Evolutionary conservation across 2,329 filamentous ascomycete species (phyloP).

Genomic region (Diaporthe capsici): DNA sequence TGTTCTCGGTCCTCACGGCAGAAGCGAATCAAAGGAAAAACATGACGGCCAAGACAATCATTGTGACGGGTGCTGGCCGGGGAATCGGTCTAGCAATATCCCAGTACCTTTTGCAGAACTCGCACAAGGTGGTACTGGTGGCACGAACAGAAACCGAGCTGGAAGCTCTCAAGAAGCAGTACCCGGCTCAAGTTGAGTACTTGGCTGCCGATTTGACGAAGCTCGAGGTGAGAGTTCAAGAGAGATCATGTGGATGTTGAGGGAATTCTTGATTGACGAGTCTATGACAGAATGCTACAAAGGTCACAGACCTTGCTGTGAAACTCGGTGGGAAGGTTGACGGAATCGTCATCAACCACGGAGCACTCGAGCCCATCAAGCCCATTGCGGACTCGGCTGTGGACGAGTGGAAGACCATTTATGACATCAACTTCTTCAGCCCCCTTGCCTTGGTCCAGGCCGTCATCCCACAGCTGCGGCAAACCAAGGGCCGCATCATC

Average conservation of each 20-base stretch:
- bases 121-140: conserved; percentile 72
- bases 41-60: conserved; percentile 75
- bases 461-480: conserved; percentile 77
- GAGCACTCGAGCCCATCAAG: conserved; percentile 81
- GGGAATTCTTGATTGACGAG: background rate
- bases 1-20: background rate
- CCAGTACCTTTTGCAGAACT: conserved; percentile 63
- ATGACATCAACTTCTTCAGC: conserved; percentile 91
- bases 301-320: conserved; percentile 76
- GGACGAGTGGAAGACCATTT: conserved; percentile 81
- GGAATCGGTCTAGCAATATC: conserved; percentile 73
- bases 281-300: conserved; percentile 64
- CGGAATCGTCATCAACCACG: conserved; percentile 90
- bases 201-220: conserved; percentile 69
- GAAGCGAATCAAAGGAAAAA: conserved; percentile 34
- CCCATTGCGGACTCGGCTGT: conserved; percentile 76
- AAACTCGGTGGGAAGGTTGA: conserved; percentile 81
- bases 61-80: conserved; percentile 76
- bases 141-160: conserved; percentile 67
- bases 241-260: background rate
- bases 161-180: conserved; percentile 64
- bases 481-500: conserved; percentile 78
- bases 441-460: conserved; percentile 82
- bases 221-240: conserved; percentile 57
- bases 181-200: conserved; percentile 68